A percentile compares a stretch with the other conserved stretches of the same genome.
These are phyloP conservation scores for Pichia cabralensis DNA, from an alignment of 805 yeast genomes.

Conservation along the genomic window DNA sequence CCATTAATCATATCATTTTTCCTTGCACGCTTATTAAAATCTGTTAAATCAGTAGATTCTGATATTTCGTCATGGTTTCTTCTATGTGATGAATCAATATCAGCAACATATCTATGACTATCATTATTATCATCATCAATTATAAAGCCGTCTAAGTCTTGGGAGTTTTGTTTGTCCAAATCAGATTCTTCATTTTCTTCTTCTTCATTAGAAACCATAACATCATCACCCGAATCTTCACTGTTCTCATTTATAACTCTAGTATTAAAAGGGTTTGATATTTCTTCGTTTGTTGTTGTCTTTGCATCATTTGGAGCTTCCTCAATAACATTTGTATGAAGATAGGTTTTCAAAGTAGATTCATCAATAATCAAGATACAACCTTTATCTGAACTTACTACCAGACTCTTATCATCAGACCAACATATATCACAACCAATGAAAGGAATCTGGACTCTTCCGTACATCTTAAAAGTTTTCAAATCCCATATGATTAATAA, in stretches of 20 bases:
- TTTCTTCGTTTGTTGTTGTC: conserved; percentile 11
- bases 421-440: conserved; percentile 6
- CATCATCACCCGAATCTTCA: conserved; percentile 15
- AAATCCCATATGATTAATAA: conserved; percentile 49
- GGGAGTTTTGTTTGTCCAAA: conserved; percentile 18
- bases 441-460: conserved; percentile 3
- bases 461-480: conserved; percentile 24
- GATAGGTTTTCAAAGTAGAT: conserved; percentile 4
- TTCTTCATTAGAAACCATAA: conserved; percentile 11
- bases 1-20: background rate
- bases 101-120: conserved; percentile 3
- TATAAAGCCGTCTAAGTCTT: conserved; percentile 41
- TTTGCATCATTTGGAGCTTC: conserved; percentile 10
- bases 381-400: conserved; percentile 9
- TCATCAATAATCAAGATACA: conserved; percentile 9
- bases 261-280: conserved; percentile 13
- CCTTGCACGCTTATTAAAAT: conserved; percentile 5
- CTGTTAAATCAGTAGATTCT: conserved; percentile 10
- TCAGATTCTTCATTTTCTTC: conserved; percentile 19
- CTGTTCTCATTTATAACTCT: conserved; percentile 10
- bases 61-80: conserved; percentile 8
- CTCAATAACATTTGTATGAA: conserved; percentile 3
- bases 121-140: conserved; percentile 59
- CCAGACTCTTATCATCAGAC: conserved; percentile 6
- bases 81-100: conserved; percentile 3